These are phyloP conservation scores for Melastoma malabathricum DNA, from an alignment of 345 rosid genomes.

Conservation along the genomic window DNA sequence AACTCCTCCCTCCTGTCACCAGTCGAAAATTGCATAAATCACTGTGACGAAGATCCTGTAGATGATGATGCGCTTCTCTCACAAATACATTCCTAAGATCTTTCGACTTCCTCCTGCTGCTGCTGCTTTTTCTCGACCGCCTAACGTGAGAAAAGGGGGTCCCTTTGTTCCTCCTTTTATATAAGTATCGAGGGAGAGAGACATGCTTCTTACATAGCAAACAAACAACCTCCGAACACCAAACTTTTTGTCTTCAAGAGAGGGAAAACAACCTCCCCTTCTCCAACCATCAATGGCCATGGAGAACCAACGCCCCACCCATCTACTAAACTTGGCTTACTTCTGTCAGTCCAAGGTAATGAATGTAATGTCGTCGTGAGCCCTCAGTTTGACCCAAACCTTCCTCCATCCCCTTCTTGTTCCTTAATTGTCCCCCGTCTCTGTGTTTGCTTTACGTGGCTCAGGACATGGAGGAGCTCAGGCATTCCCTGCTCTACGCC, in stretches of 20 bases:
- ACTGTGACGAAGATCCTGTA: too few relatives aligned
- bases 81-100: too few relatives aligned
- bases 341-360: conserved; percentile 52
- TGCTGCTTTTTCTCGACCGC: too few relatives aligned
- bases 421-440: not conserved
- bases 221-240: not conserved
- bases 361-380: not conserved
- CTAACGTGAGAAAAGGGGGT: too few relatives aligned
- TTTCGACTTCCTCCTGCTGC: too few relatives aligned
- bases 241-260: conserved; percentile 1
- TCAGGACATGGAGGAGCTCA: conserved; percentile 68
- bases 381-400: not conserved
- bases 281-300: conserved; percentile 4
- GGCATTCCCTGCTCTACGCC: conserved; percentile 49
- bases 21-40: too few relatives aligned
- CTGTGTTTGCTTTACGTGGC: conserved; percentile 1
- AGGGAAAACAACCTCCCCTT: not conserved
- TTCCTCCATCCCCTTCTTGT: too few relatives aligned
- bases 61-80: too few relatives aligned
- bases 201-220: too few relatives aligned
- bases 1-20: too few relatives aligned
- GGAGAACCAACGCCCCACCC: conserved; percentile 14
- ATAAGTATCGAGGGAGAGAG: too few relatives aligned
- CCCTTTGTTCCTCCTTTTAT: too few relatives aligned
- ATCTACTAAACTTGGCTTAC: conserved; percentile 51